Evolutionary conservation across 2,329 filamentous ascomycete genomes (phyloP).

Genomic region (Alternaria novae-zelandiae): DNA sequence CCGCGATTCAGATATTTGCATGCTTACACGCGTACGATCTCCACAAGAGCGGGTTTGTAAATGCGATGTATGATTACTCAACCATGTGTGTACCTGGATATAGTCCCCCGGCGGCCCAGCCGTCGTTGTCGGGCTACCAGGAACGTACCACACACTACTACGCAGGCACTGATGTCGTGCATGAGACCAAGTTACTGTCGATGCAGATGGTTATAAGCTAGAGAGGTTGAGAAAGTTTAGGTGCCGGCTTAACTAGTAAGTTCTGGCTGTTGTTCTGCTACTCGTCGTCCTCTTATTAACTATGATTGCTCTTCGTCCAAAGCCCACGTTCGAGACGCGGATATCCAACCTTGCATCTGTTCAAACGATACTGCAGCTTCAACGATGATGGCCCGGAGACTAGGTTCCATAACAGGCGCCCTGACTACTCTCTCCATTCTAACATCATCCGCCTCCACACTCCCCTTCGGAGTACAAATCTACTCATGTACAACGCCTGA

Average conservation of each 20-base stretch:
- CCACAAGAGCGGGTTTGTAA: too few relatives aligned
- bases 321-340: not conserved
- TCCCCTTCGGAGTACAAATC: conserved; percentile 4
- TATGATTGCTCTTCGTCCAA: not conserved
- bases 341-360: not conserved
- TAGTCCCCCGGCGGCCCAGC: too few relatives aligned
- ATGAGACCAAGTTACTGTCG: not conserved
- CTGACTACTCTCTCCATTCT: not conserved
- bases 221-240: not conserved
- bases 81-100: too few relatives aligned
- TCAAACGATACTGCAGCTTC: not conserved
- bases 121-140: too few relatives aligned
- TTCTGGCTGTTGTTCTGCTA: too few relatives aligned
- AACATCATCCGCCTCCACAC: not conserved
- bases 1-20: too few relatives aligned
- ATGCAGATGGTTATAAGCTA: not conserved
- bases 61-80: too few relatives aligned
- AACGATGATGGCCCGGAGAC: not conserved
- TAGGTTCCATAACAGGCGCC: not conserved
- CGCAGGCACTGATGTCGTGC: rapidly evolving
- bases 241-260: not conserved
- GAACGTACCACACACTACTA: too few relatives aligned
- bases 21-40: too few relatives aligned
- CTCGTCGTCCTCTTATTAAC: too few relatives aligned
- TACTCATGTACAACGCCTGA: not conserved